phyloP scores from a whole-genome alignment of 345 rosid genomes.

The Lepidium africanum region DNA sequence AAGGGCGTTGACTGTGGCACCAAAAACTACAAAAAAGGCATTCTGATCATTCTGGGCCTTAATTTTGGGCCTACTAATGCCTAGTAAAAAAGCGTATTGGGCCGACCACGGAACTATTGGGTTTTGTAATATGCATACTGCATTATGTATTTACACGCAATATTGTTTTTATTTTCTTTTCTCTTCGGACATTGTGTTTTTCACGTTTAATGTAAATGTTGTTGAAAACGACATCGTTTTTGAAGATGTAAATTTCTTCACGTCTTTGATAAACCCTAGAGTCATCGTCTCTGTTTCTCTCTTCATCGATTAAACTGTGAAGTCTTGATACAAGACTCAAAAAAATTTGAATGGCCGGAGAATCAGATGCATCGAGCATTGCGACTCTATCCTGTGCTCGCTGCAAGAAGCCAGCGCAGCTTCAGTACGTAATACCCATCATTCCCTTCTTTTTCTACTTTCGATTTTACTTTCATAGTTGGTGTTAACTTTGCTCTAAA shows the following conservation, averaged over 20 bases:
- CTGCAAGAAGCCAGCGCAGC: constrained; percentile 32
- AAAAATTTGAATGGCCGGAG: constrained; percentile 21
- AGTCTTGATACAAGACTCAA: neutral
- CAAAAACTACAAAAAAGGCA: too few species aligned
- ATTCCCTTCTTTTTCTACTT: neutral
- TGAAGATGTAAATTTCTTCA: neutral
- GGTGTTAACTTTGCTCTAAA: neutral
- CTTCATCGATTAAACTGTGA: neutral
- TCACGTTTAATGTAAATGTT: too few species aligned
- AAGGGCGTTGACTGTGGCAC: too few species aligned
- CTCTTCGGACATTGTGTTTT: too few species aligned
- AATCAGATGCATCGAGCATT: constrained; percentile 21
- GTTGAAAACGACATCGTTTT: neutral
- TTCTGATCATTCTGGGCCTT: neutral
- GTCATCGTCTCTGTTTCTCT: neutral
- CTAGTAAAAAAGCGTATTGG: neutral
- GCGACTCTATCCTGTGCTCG: constrained; percentile 27
- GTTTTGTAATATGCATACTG: too few species aligned
- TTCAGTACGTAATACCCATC: constrained; percentile 31
- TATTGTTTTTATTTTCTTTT: too few species aligned
- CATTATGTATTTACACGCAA: neutral
- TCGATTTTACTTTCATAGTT: neutral
- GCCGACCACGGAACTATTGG: neutral
- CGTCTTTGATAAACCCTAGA: constrained; percentile 4
- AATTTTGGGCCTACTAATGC: neutral